These are phyloP conservation scores for Ephemerocybe angulata DNA, from an alignment of 768 basidiomycete species.

Conservation along the genomic window DNA sequence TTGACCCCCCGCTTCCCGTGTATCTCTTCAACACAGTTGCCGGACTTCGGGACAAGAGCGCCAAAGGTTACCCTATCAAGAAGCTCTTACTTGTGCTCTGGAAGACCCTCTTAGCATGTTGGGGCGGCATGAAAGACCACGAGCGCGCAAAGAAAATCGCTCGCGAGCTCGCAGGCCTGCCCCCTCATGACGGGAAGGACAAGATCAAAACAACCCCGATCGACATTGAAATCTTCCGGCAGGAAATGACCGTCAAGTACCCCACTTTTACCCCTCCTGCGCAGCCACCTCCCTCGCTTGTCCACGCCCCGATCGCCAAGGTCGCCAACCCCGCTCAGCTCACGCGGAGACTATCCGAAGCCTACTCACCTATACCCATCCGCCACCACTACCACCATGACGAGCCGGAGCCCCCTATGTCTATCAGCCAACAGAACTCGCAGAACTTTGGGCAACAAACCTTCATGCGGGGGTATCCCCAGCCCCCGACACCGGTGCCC, in stretches of 20 bases:
- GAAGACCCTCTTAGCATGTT: constrained; percentile 90
- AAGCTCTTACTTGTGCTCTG: constrained; percentile 94
- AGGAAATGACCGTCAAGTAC: constrained; percentile 92
- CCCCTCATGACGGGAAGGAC: constrained; percentile 49
- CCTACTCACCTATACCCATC: constrained; percentile 88
- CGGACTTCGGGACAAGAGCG: constrained; percentile 85
- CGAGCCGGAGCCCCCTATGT: constrained; percentile 49
- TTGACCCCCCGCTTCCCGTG: constrained; percentile 91
- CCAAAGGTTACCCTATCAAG: constrained; percentile 95
- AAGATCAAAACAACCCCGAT: constrained; percentile 87
- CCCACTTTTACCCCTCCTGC: constrained; percentile 82
- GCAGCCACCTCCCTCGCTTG: constrained; percentile 32
- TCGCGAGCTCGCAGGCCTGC: constrained; percentile 80
- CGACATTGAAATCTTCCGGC: constrained; percentile 85
- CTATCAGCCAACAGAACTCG: constrained; percentile 33
- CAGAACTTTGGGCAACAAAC: constrained; percentile 15
- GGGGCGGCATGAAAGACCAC: constrained; percentile 89
- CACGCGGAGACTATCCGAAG: constrained; percentile 75
- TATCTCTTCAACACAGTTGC: constrained; percentile 91
- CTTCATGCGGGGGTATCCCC: constrained; percentile 45
- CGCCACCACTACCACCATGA: constrained; percentile 94
- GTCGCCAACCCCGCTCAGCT: constrained; percentile 34
- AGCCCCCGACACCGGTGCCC: constrained; percentile 87
- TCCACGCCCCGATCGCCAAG: constrained; percentile 32
- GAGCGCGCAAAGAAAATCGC: constrained; percentile 78